phyloP scores from a whole-genome alignment of 495 filamentous ascomycete species.

The Talaromyces proteolyticus region DNA sequence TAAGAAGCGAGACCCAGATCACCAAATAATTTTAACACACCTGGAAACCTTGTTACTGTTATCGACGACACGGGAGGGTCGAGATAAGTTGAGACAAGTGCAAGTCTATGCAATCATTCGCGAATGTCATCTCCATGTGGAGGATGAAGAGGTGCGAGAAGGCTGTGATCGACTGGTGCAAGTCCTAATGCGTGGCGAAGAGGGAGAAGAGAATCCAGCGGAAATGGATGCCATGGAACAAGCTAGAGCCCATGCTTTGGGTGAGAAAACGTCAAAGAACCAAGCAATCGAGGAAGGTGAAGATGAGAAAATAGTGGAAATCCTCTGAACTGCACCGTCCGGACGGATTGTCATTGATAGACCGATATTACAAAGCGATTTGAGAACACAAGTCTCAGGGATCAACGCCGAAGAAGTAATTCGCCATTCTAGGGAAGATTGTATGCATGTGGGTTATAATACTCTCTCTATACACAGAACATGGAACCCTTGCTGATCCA shows the following conservation, averaged over 20 bases:
- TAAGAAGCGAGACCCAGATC: constrained; percentile 74
- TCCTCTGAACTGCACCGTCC: no score
- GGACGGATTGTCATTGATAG: no score
- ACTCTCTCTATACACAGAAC: no score
- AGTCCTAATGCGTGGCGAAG: constrained; percentile 80
- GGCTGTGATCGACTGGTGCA: constrained; percentile 87
- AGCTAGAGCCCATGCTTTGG: neutral
- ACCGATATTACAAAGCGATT: no score
- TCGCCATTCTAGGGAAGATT: no score
- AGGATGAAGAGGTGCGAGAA: constrained; percentile 77
- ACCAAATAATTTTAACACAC: constrained; percentile 71
- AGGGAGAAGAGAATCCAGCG: constrained; percentile 21
- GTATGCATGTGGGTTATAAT: no score
- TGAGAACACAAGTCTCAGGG: no score
- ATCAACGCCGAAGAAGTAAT: no score
- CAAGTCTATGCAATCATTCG: constrained; percentile 86
- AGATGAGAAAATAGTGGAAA: constrained; percentile 32
- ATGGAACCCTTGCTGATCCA: no score
- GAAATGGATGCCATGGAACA: constrained; percentile 8
- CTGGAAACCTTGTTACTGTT: constrained; percentile 81
- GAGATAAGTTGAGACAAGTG: constrained; percentile 64
- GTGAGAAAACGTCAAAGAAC: neutral
- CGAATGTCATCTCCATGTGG: constrained; percentile 73
- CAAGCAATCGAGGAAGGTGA: constrained; percentile 19
- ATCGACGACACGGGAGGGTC: constrained; percentile 69